Conservation (phyloP, 2,329 filamentous ascomycete species). For the Clonostachys rhizophaga region DNA sequence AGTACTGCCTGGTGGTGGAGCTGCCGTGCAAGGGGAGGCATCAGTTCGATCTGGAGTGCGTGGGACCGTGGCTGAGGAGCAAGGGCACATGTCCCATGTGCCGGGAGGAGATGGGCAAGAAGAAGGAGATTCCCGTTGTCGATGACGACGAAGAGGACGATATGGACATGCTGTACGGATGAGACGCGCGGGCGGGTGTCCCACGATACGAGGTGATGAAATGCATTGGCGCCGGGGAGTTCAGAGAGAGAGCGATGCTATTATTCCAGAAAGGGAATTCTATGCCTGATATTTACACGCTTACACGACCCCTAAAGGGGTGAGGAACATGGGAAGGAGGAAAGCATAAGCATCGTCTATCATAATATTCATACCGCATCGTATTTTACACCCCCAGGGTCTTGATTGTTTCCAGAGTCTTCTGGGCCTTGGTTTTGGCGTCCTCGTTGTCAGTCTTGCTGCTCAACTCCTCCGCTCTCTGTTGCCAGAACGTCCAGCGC, state of each 20-base stretch:
- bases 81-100: conserved; percentile 64
- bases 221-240: not conserved
- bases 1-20: conserved; percentile 58
- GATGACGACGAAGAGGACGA: conserved; percentile 46
- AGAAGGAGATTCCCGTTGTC: conserved; percentile 37
- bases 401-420: conserved; percentile 12
- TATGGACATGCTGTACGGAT: conserved; percentile 42
- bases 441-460: conserved; percentile 8
- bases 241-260: not conserved
- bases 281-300: not conserved
- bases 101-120: conserved; percentile 53
- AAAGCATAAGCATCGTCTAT: not conserved
- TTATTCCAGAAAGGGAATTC: not conserved
- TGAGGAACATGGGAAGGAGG: too few species aligned
- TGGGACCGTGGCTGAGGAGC: conserved; percentile 59
- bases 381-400: conserved; percentile 7
- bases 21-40: conserved; percentile 57
- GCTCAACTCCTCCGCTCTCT: conserved; percentile 11
- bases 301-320: too few species aligned
- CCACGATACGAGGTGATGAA: too few species aligned
- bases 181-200: conserved; percentile 1
- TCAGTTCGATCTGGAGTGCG: conserved; percentile 62
- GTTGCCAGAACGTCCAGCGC: conserved; percentile 22
- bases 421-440: conserved; percentile 10
- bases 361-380: not conserved